A percentile compares a stretch with the other conserved stretches of the same genome.
phyloP scores from a whole-genome alignment of 805 yeast species.

The Lachancea sp. region DNA sequence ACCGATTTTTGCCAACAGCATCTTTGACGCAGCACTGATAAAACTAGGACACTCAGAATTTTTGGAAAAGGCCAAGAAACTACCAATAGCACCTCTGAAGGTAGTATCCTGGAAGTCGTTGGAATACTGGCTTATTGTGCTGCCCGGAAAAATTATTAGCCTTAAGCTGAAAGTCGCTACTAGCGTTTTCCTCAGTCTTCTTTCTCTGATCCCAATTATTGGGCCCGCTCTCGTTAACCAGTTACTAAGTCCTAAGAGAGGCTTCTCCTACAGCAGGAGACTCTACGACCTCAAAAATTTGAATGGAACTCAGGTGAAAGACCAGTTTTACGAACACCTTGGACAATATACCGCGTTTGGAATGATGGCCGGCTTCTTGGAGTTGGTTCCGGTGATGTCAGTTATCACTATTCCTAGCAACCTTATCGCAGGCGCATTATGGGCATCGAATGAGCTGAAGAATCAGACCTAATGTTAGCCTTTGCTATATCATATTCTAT shows the following conservation, averaged over 20 bases:
- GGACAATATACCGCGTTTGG: slow-evolving; percentile 31
- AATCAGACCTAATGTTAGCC: neutral
- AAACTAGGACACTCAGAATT: slow-evolving; percentile 7
- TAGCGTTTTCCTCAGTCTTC: slow-evolving; percentile 11
- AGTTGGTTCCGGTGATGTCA: slow-evolving; percentile 33
- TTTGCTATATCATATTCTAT: neutral
- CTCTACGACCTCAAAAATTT: slow-evolving; percentile 18
- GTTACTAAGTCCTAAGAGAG: slow-evolving; percentile 25
- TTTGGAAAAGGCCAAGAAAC: slow-evolving; percentile 6
- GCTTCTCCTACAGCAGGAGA: slow-evolving; percentile 22
- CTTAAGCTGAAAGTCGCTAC: slow-evolving; percentile 10
- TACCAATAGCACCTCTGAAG: slow-evolving; percentile 7
- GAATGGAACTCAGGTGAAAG: slow-evolving; percentile 18
- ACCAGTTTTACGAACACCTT: slow-evolving; percentile 20
- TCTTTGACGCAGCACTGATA: slow-evolving; percentile 19
- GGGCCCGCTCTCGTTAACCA: slow-evolving; percentile 31
- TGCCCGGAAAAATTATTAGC: slow-evolving; percentile 12
- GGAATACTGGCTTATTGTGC: slow-evolving; percentile 19
- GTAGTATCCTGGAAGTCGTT: slow-evolving; percentile 6
- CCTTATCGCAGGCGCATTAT: slow-evolving; percentile 56
- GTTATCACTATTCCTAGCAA: slow-evolving; percentile 52
- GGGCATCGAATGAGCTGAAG: slow-evolving; percentile 44
- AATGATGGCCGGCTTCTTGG: slow-evolving; percentile 24
- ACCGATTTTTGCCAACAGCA: slow-evolving; percentile 19
- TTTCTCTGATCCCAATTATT: slow-evolving; percentile 31